A percentile compares a stretch with the other conserved stretches of the same genome.
Conservation (phyloP, 208 protist genomes). For the Acanthamoeba castellanii region DNA sequence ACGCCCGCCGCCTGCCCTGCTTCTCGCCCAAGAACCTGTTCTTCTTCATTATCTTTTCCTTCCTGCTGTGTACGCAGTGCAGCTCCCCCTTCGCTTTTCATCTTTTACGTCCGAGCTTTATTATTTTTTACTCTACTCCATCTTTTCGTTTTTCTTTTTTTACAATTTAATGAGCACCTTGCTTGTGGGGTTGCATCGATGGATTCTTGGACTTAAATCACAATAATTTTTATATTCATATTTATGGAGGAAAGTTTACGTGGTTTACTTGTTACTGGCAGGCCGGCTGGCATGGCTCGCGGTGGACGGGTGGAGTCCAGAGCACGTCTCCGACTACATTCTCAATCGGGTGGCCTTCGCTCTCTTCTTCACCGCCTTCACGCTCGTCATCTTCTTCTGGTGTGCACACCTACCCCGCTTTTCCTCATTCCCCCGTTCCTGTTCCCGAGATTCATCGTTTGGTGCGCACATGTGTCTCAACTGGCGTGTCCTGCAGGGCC, state of each 20-base stretch:
- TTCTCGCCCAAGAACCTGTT: constrained; percentile 29
- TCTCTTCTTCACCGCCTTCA: constrained; percentile 57
- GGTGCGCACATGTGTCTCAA: neutral
- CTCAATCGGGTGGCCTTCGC: constrained; percentile 18
- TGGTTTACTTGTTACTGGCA: neutral
- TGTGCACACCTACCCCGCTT: neutral
- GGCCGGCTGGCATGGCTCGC: constrained; percentile 39
- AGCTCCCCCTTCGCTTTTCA: neutral
- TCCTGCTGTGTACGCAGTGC: constrained; percentile 9
- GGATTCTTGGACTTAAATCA: too few relatives aligned
- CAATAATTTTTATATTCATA: too few relatives aligned
- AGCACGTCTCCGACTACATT: constrained; percentile 24
- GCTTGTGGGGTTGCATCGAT: too few relatives aligned
- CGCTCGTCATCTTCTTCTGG: constrained; percentile 59
- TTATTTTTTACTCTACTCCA: neutral
- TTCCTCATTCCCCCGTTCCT: too few relatives aligned
- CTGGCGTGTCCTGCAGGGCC: neutral
- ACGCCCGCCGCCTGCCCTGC: neutral
- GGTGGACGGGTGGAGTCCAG: neutral
- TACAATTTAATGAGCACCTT: neutral
- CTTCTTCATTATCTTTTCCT: constrained; percentile 28
- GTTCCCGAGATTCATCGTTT: too few relatives aligned
- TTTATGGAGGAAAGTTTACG: too few relatives aligned
- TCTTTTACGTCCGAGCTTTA: neutral
- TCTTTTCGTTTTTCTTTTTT: neutral